Base-by-base conservation (phyloP, 441 rosid genomes). In the Iberis amara region DNA sequence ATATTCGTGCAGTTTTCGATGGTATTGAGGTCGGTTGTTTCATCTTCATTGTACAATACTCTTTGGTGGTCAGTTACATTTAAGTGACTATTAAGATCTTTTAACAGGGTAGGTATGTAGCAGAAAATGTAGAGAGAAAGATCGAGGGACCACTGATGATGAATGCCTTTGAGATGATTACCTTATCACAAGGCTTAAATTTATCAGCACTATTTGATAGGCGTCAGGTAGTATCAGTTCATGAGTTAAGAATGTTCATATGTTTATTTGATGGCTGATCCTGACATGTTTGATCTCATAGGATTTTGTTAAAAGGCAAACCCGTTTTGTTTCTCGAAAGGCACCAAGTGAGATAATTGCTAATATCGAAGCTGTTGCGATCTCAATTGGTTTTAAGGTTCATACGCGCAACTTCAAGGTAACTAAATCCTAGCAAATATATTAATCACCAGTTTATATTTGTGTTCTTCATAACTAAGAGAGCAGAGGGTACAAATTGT, bases 151-250 rank as follows among this genome's bases (percentile, higher is more conserved):
- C 98, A 11, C 54, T 82, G 49, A 58, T 80, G 41, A 83, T 91
- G 95, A 91, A 91, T 69, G 98, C 98, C 37, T 91, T 91, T 72
- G 98, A 91, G 80, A 81, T 91, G 89, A 91, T 91, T 42, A 82
- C 94, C 7, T 72, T 91, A 62, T 91, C 96, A 18, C 98, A 91
- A 64, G 98, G 96, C 42, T 74, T 91, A 71, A 91, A 91, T 64
- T 73, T 91, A 52, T 81, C 95, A 27, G 89, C 85, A 50, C 68
- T 91, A 61, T 91, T 91, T 76, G 98, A 91, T 45, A 75, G 94
- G 65, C 78, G 68, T 52, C 95, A 85, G 94, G 95, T 91, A 74
- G 7, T 24, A 32, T 43, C 11, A 46, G 7, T n/a, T n/a, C n/a
- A n/a, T n/a, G n/a, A n/a, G n/a, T n/a, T n/a, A n/a, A n/a, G n/a